These are phyloP conservation scores for Moringa oleifera DNA, from an alignment of 345 rosid species.

Conservation along the genomic window DNA sequence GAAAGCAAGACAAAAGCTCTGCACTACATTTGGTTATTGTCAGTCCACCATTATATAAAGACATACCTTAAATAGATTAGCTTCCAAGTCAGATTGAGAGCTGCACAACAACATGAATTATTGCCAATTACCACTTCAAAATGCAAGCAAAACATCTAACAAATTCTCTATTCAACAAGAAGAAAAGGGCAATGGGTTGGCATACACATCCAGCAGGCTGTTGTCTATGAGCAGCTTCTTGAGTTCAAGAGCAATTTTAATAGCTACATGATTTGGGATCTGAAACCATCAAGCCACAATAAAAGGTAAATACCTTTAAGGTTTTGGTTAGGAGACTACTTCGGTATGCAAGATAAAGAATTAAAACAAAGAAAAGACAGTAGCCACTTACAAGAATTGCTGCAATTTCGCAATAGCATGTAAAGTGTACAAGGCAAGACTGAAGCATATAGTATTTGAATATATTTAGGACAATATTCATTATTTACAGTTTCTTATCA, in stretches of 20 bases:
- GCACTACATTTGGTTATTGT: neutral
- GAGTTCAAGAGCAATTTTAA: conserved; percentile 92
- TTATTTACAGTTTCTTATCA: no score
- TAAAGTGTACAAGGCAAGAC: neutral
- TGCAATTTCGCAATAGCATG: neutral
- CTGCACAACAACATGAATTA: conserved; percentile 36
- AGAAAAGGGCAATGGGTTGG: conserved; percentile 5
- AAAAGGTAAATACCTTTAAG: neutral
- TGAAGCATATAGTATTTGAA: no score
- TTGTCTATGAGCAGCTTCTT: conserved; percentile 95
- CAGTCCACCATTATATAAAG: conserved; percentile 1
- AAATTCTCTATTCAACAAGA: neutral
- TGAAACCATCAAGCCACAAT: conserved; percentile 23
- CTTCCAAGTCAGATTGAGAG: conserved; percentile 89
- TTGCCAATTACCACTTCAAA: neutral
- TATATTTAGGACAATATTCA: no score
- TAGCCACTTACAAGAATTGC: neutral
- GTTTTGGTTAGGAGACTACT: neutral
- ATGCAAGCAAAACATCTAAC: neutral
- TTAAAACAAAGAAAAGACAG: neutral
- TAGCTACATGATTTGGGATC: conserved; percentile 95
- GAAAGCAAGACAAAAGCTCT: neutral
- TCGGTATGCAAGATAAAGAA: neutral
- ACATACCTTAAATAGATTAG: conserved; percentile 78
- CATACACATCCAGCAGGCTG: conserved; percentile 98